Evolutionary conservation across 768 basidiomycete species (phyloP), one percentile per base, ranked within the genome.

Genomic region (Cyathus striatus): DNA sequence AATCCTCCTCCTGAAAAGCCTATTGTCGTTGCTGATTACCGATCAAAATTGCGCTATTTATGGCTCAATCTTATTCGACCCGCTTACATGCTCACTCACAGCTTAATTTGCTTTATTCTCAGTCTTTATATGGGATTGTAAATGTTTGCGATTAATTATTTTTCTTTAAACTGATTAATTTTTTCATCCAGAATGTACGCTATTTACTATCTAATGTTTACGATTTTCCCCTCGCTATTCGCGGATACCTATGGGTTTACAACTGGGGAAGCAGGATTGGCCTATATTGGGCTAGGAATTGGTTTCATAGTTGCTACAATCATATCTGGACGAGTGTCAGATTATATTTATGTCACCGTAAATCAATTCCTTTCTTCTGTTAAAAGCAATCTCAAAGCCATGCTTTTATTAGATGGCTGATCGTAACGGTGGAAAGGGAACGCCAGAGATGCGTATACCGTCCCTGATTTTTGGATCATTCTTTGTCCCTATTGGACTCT

Each of bases 371-470:
- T 27, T 23, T 20, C 33, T n/a, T 23, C 4, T 9, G 27, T 30
- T 9, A 30, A n/a, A n/a, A 30, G 9, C n/a, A 9, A 9, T n/a
- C n/a, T n/a, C n/a, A n/a, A n/a, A 9, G 9, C 9, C n/a, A n/a
- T 30, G 23, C 38, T 18, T 5, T 33, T 45, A 3, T 13, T 23
- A 81, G 80, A 53, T 82, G 30, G 65, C 73, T 13, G 61, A 65
- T 4, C 70, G 62, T 48, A 79, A 79, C 41, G 76, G 72, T 14
- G 86, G 85, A 1, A 68, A 74, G 23, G 81, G 79, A 3, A 82
- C 74, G 46, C 86, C 87, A 0, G 87, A 89, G 58, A 83, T 79
- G 77, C 79, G 86, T 5, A 73, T 89, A 14, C 87, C 87, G 4
- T 72, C 76, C 0, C 69, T 89, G 3, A 75, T 86, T 55, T 65